Evolutionary conservation across 139 green algal genomes (phyloP).

Genomic region (Zygnema circumcarinatum): DNA sequence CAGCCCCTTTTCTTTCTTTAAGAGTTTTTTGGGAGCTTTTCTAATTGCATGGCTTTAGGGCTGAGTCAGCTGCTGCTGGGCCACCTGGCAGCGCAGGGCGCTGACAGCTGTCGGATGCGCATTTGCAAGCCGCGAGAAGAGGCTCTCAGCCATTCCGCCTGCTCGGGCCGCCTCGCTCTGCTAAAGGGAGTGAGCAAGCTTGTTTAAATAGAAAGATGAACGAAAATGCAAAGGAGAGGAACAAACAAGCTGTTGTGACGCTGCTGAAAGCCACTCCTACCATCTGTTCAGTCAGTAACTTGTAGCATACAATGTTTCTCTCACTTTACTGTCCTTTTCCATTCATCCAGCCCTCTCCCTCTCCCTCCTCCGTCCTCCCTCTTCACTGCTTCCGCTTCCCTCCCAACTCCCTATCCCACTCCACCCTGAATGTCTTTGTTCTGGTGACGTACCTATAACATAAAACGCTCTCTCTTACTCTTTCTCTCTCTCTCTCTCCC

Average conservation of each 20-base stretch:
- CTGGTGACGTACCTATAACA: no score
- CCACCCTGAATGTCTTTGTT: no score
- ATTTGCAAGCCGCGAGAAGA: slow-evolving; percentile 84
- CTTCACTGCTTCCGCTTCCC: no score
- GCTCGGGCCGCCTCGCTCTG: slow-evolving; percentile 65
- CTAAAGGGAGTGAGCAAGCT: not conserved
- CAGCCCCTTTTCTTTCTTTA: not conserved
- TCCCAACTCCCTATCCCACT: no score
- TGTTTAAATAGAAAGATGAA: not conserved
- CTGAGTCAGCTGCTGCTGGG: not conserved
- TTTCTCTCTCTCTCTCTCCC: no score
- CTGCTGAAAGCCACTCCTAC: not conserved
- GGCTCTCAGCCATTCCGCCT: slow-evolving; percentile 73
- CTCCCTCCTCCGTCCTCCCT: no score
- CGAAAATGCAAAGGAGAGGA: not conserved
- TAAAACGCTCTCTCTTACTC: no score
- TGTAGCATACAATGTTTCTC: not conserved
- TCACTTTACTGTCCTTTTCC: not conserved
- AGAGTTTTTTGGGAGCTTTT: not conserved
- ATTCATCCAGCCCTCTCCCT: no score
- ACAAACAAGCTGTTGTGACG: not conserved
- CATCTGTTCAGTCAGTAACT: not conserved
- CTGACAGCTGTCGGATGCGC: slow-evolving; percentile 77
- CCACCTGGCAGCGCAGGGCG: slow-evolving; percentile 39
- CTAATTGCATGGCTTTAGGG: not conserved